These are phyloP conservation scores for Cytospora leucostoma DNA, from an alignment of 2,329 filamentous ascomycete species.

Conservation along the genomic window DNA sequence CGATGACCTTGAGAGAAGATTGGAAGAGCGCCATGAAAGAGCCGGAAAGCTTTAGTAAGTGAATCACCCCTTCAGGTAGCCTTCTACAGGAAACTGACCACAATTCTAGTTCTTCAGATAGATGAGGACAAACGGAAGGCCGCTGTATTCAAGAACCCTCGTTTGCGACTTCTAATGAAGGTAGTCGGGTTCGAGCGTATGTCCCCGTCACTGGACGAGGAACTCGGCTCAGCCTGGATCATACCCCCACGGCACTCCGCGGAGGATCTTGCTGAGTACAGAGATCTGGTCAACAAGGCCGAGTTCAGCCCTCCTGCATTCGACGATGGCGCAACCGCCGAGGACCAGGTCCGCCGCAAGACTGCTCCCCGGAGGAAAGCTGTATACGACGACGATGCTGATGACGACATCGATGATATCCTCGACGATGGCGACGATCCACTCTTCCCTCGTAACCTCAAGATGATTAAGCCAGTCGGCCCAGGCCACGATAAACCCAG, in stretches of 20 bases:
- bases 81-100: neutral
- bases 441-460: slow-evolving; percentile 66
- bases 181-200: slow-evolving; percentile 69
- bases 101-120: slow-evolving; percentile 57
- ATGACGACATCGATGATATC: slow-evolving; percentile 54
- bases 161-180: slow-evolving; percentile 81
- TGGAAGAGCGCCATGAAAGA: slow-evolving; percentile 36
- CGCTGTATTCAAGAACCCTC: slow-evolving; percentile 86
- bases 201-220: slow-evolving; percentile 61
- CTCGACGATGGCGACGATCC: slow-evolving; percentile 55
- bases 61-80: neutral
- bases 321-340: slow-evolving; percentile 72
- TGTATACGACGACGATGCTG: slow-evolving; percentile 67
- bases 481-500: slow-evolving; percentile 53
- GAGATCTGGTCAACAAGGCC: slow-evolving; percentile 74
- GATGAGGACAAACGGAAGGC: slow-evolving; percentile 66
- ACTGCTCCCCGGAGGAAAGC: slow-evolving; percentile 55
- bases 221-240: slow-evolving; percentile 75
- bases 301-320: slow-evolving; percentile 78
- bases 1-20: slow-evolving; percentile 29
- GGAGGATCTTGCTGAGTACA: slow-evolving; percentile 64
- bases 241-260: slow-evolving; percentile 68
- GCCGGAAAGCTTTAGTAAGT: slow-evolving; percentile 57
- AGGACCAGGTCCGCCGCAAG: slow-evolving; percentile 78
- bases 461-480: slow-evolving; percentile 16